These are phyloP conservation scores for Metarhizium anisopliae DNA, from an alignment of 2,329 filamentous ascomycete genomes.

Conservation along the genomic window DNA sequence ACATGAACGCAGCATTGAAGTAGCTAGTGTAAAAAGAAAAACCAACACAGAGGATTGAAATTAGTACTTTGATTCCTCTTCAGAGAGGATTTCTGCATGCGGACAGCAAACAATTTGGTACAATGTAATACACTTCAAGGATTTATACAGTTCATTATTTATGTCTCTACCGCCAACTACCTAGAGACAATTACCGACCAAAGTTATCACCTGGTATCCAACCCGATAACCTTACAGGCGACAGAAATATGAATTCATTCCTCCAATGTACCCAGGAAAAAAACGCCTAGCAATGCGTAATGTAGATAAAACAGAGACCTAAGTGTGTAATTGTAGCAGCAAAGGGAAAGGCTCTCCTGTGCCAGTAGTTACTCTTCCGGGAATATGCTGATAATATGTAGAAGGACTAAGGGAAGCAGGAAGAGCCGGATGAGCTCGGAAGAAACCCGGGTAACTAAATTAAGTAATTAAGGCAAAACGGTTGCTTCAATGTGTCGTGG, in stretches of 20 bases:
- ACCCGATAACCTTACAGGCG: neutral
- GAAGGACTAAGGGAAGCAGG: too few species aligned
- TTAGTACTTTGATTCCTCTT: neutral
- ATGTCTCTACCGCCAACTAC: neutral
- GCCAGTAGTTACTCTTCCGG: too few species aligned
- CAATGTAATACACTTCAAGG: neutral
- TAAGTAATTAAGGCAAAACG: constrained; percentile 2
- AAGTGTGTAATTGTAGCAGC: neutral
- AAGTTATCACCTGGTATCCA: constrained; percentile 1
- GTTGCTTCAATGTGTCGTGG: neutral
- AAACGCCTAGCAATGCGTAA: constrained; percentile 8
- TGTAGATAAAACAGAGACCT: neutral
- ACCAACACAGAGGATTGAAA: constrained; percentile 12
- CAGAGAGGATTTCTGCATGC: neutral
- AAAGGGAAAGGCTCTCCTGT: neutral
- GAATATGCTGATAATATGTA: too few species aligned
- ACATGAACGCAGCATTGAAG: constrained; percentile 38
- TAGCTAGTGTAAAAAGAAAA: constrained; percentile 28
- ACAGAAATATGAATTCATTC: neutral
- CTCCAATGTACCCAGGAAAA: neutral
- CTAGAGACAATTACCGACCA: neutral
- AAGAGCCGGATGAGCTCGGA: neutral
- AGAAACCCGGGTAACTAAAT: neutral
- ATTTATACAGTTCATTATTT: neutral
- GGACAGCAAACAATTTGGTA: neutral